A percentile compares a stretch with the other conserved stretches of the same genome.
Conservation (phyloP, 1,284 basidiomycete genomes). For the Singerocomus rubriflavus region DNA sequence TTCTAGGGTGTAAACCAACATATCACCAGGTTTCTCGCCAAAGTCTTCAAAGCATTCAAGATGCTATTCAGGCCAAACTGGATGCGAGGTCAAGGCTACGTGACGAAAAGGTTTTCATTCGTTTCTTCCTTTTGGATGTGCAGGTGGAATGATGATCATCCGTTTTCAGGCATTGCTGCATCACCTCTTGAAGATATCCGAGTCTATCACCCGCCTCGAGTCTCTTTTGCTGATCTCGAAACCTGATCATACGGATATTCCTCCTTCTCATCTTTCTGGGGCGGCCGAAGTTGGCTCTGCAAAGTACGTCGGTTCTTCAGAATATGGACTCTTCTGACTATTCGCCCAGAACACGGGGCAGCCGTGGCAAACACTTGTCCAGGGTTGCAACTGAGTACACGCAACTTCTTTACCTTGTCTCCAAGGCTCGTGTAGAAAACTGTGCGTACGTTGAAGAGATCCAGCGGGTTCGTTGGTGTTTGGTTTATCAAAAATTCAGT, state of each 20-base stretch:
- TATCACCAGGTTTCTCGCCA: conserved; percentile 54
- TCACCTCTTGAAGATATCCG: conserved; percentile 83
- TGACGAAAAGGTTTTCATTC: conserved; percentile 70
- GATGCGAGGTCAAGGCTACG: conserved; percentile 69
- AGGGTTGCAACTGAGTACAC: conserved; percentile 89
- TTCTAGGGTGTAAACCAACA: neutral
- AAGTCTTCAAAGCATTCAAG: conserved; percentile 65
- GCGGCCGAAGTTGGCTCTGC: conserved; percentile 17
- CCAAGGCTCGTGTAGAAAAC: conserved; percentile 73
- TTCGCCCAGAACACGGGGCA: conserved; percentile 49
- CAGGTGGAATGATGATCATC: conserved; percentile 2
- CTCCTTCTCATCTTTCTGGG: conserved; percentile 26
- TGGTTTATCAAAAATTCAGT: conserved; percentile 7
- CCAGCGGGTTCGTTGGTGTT: conserved; percentile 71
- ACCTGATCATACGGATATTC: conserved; percentile 21
- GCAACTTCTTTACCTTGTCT: conserved; percentile 87
- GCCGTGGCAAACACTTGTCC: conserved; percentile 78
- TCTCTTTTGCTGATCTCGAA: conserved; percentile 65
- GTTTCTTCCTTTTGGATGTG: neutral
- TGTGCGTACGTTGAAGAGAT: conserved; percentile 80
- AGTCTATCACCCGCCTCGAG: conserved; percentile 81
- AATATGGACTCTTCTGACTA: neutral
- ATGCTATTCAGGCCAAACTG: conserved; percentile 74
- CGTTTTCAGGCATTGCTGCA: conserved; percentile 70
- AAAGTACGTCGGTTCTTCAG: conserved; percentile 21